A percentile compares a stretch with the other conserved stretches of the same genome.
Evolutionary conservation across 2,329 filamentous ascomycete species (phyloP).

Genomic region (Neonectria punicea): DNA sequence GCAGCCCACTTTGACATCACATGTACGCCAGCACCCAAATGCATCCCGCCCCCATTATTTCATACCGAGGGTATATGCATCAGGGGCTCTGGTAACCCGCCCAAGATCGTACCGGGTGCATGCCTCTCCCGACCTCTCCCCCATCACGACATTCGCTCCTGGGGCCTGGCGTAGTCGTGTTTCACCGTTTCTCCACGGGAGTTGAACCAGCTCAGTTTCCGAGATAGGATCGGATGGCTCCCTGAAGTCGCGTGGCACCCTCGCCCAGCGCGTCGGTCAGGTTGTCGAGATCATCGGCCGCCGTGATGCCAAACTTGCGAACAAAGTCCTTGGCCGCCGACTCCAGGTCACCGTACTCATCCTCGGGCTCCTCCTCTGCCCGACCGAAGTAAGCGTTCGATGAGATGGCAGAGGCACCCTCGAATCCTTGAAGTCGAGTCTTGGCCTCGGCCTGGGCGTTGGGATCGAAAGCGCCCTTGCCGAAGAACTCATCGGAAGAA

Average conservation of each 20-base stretch:
- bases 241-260: constrained; percentile 85
- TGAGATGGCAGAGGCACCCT: constrained; percentile 91
- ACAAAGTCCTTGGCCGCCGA: constrained; percentile 96
- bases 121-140: constrained; percentile 26
- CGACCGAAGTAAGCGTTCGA: constrained; percentile 98
- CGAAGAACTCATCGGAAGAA: constrained; percentile 98
- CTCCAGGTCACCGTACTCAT: constrained; percentile 92
- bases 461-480: constrained; percentile 87
- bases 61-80: constrained; percentile 34
- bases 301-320: constrained; percentile 92
- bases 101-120: constrained; percentile 24
- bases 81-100: constrained; percentile 24
- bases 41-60: constrained; percentile 35
- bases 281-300: constrained; percentile 95
- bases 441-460: constrained; percentile 86
- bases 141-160: constrained; percentile 20
- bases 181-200: constrained; percentile 2
- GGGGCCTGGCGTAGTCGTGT: constrained; percentile 25
- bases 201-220: constrained; percentile 58
- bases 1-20: constrained; percentile 45
- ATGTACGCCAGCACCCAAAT: constrained; percentile 46
- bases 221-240: constrained; percentile 73
- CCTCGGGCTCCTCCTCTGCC: constrained; percentile 81
- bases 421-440: constrained; percentile 87
- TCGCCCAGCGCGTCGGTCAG: constrained; percentile 85